These are phyloP conservation scores for Musa beccarii DNA, from an alignment of 176 grass and related monocot genomes.

Conservation along the genomic window DNA sequence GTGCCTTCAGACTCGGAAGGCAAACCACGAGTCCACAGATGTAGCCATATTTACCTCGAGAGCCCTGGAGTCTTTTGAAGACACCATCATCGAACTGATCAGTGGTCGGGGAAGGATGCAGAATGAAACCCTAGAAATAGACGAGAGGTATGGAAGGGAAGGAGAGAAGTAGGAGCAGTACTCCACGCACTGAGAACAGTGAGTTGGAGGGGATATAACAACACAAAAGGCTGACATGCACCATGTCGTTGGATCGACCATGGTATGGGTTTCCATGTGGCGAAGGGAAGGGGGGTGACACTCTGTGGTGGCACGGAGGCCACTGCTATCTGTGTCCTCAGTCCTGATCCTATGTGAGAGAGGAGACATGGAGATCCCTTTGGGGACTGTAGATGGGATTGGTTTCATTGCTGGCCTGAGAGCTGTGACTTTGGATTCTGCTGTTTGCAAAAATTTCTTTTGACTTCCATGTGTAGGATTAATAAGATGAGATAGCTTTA, in stretches of 20 bases:
- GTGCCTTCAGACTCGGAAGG: background rate
- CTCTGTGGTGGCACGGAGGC: too few relatives aligned
- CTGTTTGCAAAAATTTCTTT: too few relatives aligned
- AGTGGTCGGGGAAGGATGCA: background rate
- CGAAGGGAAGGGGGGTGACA: too few relatives aligned
- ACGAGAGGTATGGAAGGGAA: background rate
- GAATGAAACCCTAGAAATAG: slow-evolving; percentile 1
- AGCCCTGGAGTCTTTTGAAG: background rate
- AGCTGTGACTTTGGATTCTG: too few relatives aligned
- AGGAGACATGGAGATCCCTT: too few relatives aligned
- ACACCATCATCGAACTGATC: background rate
- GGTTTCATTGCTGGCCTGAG: too few relatives aligned
- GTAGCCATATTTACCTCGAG: background rate
- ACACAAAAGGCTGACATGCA: slow-evolving; percentile 9
- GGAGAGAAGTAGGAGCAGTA: background rate
- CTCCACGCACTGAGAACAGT: background rate
- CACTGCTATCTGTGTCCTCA: too few relatives aligned
- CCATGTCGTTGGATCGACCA: background rate
- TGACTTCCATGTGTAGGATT: too few relatives aligned
- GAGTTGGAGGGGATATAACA: background rate
- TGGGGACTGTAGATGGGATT: too few relatives aligned
- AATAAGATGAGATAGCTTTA: too few relatives aligned
- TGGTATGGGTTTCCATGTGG: slow-evolving; percentile 2
- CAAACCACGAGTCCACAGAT: background rate
- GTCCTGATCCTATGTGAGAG: too few relatives aligned